phyloP scores from a whole-genome alignment of 192 early-diverging fungal species.

The Backusella liffmaniae region DNA sequence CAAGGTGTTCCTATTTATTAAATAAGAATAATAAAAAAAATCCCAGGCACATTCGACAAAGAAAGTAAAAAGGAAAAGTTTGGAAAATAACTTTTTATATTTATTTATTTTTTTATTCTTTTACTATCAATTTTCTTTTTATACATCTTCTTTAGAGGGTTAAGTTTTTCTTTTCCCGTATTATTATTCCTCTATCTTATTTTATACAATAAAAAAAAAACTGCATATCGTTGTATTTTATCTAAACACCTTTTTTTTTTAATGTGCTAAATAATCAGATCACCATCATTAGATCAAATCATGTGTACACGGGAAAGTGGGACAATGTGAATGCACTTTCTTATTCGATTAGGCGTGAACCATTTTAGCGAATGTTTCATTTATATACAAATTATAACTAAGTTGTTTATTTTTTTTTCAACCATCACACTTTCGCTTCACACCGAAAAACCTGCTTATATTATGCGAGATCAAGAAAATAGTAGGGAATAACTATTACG shows the following conservation, averaged over 20 bases:
- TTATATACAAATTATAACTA: not conserved
- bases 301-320: slow-evolving; percentile 4
- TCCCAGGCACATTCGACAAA: not conserved
- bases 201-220: not conserved
- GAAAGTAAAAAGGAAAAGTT: slow-evolving; percentile 8
- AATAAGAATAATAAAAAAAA: not conserved
- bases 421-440: not conserved
- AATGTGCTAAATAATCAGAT: not conserved
- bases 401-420: not conserved
- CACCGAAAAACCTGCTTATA: not conserved
- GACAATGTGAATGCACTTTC: not conserved
- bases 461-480: not conserved
- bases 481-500: not conserved
- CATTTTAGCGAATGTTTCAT: slow-evolving; percentile 2
- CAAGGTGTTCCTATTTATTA: slow-evolving; percentile 71
- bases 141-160: slow-evolving; percentile 4
- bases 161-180: not conserved
- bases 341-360: not conserved
- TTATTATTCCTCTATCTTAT: not conserved
- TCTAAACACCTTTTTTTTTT: no score
- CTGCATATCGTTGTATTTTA: not conserved
- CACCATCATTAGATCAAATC: slow-evolving; percentile 5
- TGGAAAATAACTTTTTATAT: not conserved
- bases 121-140: slow-evolving; percentile 4
- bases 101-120: not conserved